phyloP scores from a whole-genome alignment of 106 monocot species.

The Cymbidium sinense region DNA sequence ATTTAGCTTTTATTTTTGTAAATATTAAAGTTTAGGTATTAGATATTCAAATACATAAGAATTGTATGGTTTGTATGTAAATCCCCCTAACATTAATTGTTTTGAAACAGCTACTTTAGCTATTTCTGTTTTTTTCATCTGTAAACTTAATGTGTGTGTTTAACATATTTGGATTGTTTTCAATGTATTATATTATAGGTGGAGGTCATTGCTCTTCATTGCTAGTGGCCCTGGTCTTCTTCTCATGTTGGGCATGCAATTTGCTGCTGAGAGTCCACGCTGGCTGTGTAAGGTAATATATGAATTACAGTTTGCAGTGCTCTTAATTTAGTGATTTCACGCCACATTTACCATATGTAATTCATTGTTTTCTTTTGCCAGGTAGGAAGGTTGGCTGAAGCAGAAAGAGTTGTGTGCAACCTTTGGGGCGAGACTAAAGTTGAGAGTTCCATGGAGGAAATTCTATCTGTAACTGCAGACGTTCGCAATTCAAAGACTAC shows the following conservation, averaged over 20 bases:
- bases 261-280: constrained; percentile 90
- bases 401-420: constrained; percentile 40
- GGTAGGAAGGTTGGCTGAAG: constrained; percentile 65
- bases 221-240: constrained; percentile 59
- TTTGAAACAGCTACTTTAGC: background rate
- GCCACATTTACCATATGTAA: background rate
- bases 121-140: background rate
- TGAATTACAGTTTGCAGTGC: background rate
- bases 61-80: no score
- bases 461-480: constrained; percentile 47
- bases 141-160: background rate
- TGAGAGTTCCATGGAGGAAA: constrained; percentile 62
- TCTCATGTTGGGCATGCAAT: constrained; percentile 75
- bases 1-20: no score
- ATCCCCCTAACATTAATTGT: background rate
- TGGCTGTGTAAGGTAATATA: constrained; percentile 82
- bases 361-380: constrained; percentile 14
- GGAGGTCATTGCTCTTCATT: constrained; percentile 73
- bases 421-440: constrained; percentile 63
- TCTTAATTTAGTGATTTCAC: background rate
- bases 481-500: constrained; percentile 17
- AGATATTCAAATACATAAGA: no score
- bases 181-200: constrained; percentile 31
- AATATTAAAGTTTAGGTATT: no score
- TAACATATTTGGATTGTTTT: background rate